Evolutionary conservation across 345 rosid genomes (phyloP).

Genomic region (Eucalyptus sp.): DNA sequence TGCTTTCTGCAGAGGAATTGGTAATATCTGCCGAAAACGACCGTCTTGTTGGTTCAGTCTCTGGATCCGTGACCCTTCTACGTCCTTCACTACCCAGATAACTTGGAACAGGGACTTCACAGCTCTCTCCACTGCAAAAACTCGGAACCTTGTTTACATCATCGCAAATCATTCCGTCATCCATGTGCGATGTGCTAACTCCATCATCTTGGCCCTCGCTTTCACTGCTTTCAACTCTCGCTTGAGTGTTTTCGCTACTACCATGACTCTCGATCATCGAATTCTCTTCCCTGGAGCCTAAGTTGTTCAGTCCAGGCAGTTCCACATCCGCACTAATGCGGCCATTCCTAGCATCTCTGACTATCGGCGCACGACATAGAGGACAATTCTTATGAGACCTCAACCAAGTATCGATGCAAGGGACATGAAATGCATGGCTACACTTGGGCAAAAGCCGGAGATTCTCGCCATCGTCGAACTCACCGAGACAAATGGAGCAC

Average conservation of each 20-base stretch:
- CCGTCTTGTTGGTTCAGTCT: neutral
- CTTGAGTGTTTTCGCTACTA: neutral
- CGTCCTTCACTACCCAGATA: neutral
- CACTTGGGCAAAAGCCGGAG: slow-evolving; percentile 74
- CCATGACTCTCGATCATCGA: neutral
- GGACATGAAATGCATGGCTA: slow-evolving; percentile 68
- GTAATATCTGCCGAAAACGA: neutral
- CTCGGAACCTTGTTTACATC: neutral
- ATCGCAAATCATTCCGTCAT: neutral
- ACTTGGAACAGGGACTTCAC: neutral
- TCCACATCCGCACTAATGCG: neutral
- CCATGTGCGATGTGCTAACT: neutral
- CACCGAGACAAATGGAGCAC: slow-evolving; percentile 81
- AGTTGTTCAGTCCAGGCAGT: neutral
- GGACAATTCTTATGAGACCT: slow-evolving; percentile 77
- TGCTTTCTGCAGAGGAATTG: neutral
- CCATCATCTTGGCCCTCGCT: neutral
- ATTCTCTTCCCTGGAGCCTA: slow-evolving; percentile 2
- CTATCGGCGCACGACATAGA: slow-evolving; percentile 60
- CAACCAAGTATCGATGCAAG: slow-evolving; percentile 81
- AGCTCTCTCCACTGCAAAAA: neutral
- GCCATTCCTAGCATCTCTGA: neutral
- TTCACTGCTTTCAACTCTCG: neutral
- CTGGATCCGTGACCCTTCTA: neutral
- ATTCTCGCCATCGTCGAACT: slow-evolving; percentile 50